Percentiles rank a stretch among this genome's conserved stretches.
These are phyloP conservation scores for Ustilago nuda DNA, from an alignment of 1,284 basidiomycete genomes.

Conservation along the genomic window DNA sequence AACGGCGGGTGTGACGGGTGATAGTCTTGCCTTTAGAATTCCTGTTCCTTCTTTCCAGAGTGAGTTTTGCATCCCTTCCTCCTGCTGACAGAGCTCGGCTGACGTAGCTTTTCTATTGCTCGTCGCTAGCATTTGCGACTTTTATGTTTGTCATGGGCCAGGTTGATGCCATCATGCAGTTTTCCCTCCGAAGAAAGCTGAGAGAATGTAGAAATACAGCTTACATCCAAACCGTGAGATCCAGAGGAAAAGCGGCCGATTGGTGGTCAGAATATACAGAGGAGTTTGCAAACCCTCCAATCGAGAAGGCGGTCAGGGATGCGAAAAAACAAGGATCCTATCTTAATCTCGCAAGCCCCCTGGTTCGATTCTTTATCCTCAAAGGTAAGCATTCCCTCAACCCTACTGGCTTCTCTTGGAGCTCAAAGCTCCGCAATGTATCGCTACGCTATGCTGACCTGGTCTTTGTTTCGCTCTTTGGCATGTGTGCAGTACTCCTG, in stretches of 20 bases:
- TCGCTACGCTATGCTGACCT: background rate
- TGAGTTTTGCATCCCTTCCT: background rate
- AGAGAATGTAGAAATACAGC: conserved; percentile 55
- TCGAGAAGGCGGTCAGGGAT: conserved; percentile 54
- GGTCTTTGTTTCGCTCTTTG: background rate
- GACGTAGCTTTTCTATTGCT: background rate
- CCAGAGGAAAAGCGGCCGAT: conserved; percentile 60
- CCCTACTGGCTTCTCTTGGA: background rate
- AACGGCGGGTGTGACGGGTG: conserved; percentile 49
- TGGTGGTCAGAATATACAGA: conserved; percentile 68
- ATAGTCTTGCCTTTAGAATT: conserved; percentile 37
- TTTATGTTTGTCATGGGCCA: conserved; percentile 65
- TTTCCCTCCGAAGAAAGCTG: conserved; percentile 60
- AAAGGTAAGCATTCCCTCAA: conserved; percentile 33
- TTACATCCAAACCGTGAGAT: conserved; percentile 59
- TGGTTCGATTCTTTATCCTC: conserved; percentile 54
- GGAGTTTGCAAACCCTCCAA: conserved; percentile 64
- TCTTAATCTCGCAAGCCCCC: conserved; percentile 49
- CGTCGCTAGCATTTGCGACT: conserved; percentile 51
- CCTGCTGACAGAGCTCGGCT: background rate
- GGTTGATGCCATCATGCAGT: conserved; percentile 63
- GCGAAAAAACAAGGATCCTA: conserved; percentile 60
- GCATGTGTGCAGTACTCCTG: conserved; percentile 37
- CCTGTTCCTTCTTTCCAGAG: conserved; percentile 53
- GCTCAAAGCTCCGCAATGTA: background rate